Evolutionary conservation across 768 basidiomycete genomes (phyloP), one percentile per base, ranked within the genome.

Genomic region (Serendipita sp.): DNA sequence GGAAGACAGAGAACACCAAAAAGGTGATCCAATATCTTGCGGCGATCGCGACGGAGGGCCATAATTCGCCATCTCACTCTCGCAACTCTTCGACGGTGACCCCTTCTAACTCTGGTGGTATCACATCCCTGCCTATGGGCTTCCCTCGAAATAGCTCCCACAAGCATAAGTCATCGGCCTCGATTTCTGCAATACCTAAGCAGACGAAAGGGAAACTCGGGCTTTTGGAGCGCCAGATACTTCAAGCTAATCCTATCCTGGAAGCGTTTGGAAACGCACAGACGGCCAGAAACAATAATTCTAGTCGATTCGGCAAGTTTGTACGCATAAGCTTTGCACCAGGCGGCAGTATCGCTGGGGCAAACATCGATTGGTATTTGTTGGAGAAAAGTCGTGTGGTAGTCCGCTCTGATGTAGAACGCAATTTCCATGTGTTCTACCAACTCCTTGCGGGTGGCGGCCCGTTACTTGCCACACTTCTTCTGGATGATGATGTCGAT

Each of bases 11-110:
- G 73, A 98, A 95, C 76, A 80, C 78, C 60, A 98, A 99, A 81
- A 98, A 98, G 72, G 95, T 98, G 70, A 99, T 99, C 64, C 96
- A 98, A 73, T 99, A 98, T 75, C 84, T 99, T 46, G 95, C 96
- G 0, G 91, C 96, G 4, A 97, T 98, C 69, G 96, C 96, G 1
- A 84, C 90, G 10, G 90, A 93, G 69, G 78, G 81, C 1, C 83
- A 89, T 69, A 75, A 77, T 16, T 71, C 79, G 2, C 74, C 81
- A 23, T 81, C 86, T 0, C 87, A 89, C 72, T 82, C 85, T 5
- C 83, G 83, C 56, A 80, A 86, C 3, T 78, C 85, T 1, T 86
- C 85, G 1, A 73, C 88, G 11, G 74, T 82, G 36, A 74, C 78
- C 1, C 75, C 83, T 1, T 71, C 71, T 5, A 70, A 72, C 3